These are phyloP conservation scores for Termitomyces heimii DNA, from an alignment of 768 basidiomycete species.

Conservation along the genomic window DNA sequence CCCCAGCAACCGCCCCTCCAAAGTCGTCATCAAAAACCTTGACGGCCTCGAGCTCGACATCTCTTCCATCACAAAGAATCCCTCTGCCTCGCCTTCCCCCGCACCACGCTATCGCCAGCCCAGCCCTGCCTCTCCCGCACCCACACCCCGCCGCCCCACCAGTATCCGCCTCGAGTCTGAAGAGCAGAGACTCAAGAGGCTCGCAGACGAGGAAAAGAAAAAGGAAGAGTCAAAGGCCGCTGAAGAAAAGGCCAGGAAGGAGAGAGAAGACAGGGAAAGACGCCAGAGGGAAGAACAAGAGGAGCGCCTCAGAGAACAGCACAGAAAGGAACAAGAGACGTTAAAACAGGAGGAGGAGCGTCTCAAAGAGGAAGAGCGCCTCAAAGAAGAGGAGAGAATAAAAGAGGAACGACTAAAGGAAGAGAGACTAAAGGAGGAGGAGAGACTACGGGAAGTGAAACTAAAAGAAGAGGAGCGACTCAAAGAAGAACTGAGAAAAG, in stretches of 20 bases:
- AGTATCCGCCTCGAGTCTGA: slow-evolving; percentile 62
- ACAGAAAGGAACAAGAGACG: slow-evolving; percentile 21
- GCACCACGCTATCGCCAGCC: slow-evolving; percentile 28
- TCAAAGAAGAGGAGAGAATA: slow-evolving; percentile 40
- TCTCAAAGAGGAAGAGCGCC: slow-evolving; percentile 28
- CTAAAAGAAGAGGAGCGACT: slow-evolving; percentile 39
- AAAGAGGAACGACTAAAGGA: slow-evolving; percentile 36
- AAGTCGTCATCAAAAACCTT: slow-evolving; percentile 55
- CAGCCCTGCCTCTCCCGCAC: slow-evolving; percentile 14
- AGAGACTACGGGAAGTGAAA: slow-evolving; percentile 14
- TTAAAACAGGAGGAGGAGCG: slow-evolving; percentile 24
- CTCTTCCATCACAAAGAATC: slow-evolving; percentile 42
- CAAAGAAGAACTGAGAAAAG: slow-evolving; percentile 33
- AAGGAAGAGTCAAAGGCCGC: slow-evolving; percentile 35
- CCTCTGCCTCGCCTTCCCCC: slow-evolving; percentile 30
- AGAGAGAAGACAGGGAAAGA: slow-evolving; percentile 36
- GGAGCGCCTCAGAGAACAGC: no score
- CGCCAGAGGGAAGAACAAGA: slow-evolving; percentile 32
- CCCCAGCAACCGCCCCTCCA: slow-evolving; percentile 37
- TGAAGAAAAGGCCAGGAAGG: slow-evolving; percentile 35
- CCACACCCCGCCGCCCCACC: slow-evolving; percentile 28
- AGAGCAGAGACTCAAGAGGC: slow-evolving; percentile 36
- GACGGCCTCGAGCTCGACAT: slow-evolving; percentile 64
- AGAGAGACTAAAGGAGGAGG: slow-evolving; percentile 19
- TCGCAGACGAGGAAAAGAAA: slow-evolving; percentile 39